These are phyloP conservation scores for Primulina eburnea DNA, from an alignment of 257 asterid species.

Conservation along the genomic window DNA sequence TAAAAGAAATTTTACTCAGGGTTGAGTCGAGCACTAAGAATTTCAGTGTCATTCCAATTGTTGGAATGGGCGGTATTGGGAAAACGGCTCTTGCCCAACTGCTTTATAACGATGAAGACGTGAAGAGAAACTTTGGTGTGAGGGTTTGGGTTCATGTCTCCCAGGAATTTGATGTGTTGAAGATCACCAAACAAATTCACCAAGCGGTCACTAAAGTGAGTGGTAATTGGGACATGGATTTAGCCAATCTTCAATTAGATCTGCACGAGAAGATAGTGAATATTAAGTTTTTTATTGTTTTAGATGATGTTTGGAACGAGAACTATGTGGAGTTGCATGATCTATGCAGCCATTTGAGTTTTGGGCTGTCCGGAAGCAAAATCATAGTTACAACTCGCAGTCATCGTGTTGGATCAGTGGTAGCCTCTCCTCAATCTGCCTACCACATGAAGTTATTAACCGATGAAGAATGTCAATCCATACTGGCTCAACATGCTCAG, in stretches of 20 bases:
- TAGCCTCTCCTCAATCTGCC: neutral
- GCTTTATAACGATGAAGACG: constrained; percentile 14
- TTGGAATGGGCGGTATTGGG: neutral
- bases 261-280: constrained; percentile 10
- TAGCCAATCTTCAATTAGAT: constrained; percentile 4
- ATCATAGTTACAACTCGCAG: constrained; percentile 23
- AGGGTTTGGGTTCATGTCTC: constrained; percentile 28
- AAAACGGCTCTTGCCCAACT: neutral
- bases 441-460: neutral
- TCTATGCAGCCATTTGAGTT: constrained; percentile 5
- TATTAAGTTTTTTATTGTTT: constrained; percentile 14
- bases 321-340: neutral
- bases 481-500: constrained; percentile 22
- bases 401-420: constrained; percentile 9
- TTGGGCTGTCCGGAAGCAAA: constrained; percentile 20
- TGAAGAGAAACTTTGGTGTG: neutral
- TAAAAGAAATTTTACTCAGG: constrained; percentile 2
- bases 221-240: neutral
- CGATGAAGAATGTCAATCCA: constrained; percentile 6
- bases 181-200: constrained; percentile 15
- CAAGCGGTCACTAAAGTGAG: neutral
- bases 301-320: constrained; percentile 29
- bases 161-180: constrained; percentile 6
- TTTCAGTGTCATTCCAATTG: constrained; percentile 9
- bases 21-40: neutral